Conservation (phyloP, 164 flowering plant species). For the Nymphaea thermarum region DNA sequence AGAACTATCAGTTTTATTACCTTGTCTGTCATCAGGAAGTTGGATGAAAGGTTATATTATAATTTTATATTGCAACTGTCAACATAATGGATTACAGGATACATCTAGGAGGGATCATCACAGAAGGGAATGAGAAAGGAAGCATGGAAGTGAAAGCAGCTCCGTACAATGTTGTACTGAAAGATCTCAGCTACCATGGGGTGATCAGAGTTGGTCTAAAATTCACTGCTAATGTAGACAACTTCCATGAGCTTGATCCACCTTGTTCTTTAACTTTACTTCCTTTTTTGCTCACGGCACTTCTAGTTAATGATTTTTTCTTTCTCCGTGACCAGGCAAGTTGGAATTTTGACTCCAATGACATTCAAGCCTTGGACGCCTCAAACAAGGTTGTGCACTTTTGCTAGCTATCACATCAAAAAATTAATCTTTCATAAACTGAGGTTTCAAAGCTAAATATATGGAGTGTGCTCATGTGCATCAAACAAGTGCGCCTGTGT, state of each 20-base stretch:
- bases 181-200: conserved; percentile 70
- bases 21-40: no score
- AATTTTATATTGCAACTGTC: neutral
- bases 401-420: neutral
- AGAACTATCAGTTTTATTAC: neutral
- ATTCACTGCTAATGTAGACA: conserved; percentile 34
- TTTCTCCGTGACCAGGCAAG: neutral
- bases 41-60: neutral
- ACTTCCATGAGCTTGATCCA: neutral
- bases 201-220: conserved; percentile 58
- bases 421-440: neutral
- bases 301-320: neutral
- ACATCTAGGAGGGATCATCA: conserved; percentile 53
- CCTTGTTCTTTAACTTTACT: neutral
- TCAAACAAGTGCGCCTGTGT: neutral
- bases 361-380: neutral
- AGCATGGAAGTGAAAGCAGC: conserved; percentile 40
- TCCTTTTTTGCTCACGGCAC: neutral
- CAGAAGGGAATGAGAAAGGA: conserved; percentile 47
- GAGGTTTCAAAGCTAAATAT: neutral
- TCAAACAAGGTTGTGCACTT: neutral
- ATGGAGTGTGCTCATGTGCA: neutral
- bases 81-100: conserved; percentile 29
- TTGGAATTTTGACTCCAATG: neutral
- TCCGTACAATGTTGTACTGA: conserved; percentile 64